A percentile compares a stretch with the other conserved stretches of the same genome.
phyloP scores from a whole-genome alignment of 805 yeast species.

The Candida ipomoeae region DNA sequence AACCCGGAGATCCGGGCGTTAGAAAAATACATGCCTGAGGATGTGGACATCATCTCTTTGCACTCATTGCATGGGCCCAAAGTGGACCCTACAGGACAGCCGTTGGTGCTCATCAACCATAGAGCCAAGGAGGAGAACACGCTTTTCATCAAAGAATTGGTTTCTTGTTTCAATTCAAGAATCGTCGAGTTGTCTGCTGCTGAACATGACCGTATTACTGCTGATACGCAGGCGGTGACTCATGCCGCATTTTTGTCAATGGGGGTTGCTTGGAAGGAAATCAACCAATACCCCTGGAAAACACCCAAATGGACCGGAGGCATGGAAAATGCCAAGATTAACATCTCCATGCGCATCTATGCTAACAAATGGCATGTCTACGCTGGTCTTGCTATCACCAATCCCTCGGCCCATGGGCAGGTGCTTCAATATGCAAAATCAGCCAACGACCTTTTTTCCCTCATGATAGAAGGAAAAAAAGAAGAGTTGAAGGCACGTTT shows the following conservation, averaged over 20 bases:
- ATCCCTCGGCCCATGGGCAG: constrained; percentile 91
- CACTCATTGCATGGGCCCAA: constrained; percentile 95
- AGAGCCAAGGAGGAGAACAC: constrained; percentile 54
- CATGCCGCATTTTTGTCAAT: constrained; percentile 95
- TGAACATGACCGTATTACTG: constrained; percentile 92
- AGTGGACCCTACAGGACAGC: constrained; percentile 87
- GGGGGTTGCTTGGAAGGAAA: constrained; percentile 93
- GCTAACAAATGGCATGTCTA: constrained; percentile 98
- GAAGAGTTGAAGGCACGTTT: constrained; percentile 59
- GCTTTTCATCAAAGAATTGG: constrained; percentile 56
- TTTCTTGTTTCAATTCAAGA: constrained; percentile 74
- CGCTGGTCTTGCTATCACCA: constrained; percentile 94
- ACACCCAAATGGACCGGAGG: constrained; percentile 87
- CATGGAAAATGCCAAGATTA: constrained; percentile 91
- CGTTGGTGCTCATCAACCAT: constrained; percentile 80
- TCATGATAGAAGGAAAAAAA: constrained; percentile 69
- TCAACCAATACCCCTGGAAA: constrained; percentile 88
- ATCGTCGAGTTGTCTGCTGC: constrained; percentile 73
- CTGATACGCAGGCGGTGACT: constrained; percentile 97
- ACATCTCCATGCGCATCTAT: constrained; percentile 84
- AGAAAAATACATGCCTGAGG: constrained; percentile 68
- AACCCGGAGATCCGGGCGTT: constrained; percentile 85
- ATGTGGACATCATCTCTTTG: constrained; percentile 77
- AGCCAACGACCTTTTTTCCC: constrained; percentile 73
- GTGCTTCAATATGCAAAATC: constrained; percentile 85